Conservation (phyloP, 345 rosid genomes). For the Salix udensis region DNA sequence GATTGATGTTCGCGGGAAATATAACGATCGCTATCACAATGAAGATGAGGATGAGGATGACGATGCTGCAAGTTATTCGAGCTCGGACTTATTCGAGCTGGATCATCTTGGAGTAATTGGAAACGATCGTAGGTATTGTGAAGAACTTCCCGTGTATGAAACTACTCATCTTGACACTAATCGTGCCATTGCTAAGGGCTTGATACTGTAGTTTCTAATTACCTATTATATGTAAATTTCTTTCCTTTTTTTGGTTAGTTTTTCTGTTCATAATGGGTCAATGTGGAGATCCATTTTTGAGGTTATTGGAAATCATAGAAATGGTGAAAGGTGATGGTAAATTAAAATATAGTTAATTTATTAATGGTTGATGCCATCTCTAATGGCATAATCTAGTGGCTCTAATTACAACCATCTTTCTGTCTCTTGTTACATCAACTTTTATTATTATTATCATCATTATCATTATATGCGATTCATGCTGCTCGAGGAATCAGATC, state of each 20-base stretch:
- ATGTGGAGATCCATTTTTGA: not conserved
- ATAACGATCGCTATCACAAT: not conserved
- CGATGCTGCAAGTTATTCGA: constrained; percentile 28
- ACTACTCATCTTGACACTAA: constrained; percentile 49
- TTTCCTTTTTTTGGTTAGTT: not conserved
- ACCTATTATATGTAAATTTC: not conserved
- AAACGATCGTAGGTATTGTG: constrained; percentile 28
- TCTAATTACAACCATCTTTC: not conserved
- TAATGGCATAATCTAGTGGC: not conserved
- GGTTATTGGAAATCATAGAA: not conserved
- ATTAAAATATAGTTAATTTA: not conserved
- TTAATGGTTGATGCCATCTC: not conserved
- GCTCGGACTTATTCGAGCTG: constrained; percentile 31
- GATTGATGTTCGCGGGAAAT: constrained; percentile 1
- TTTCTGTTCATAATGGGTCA: not conserved
- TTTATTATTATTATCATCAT: not conserved
- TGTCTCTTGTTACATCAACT: not conserved
- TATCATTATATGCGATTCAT: not conserved
- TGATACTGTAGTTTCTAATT: constrained; percentile 4
- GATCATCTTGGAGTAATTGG: constrained; percentile 27
- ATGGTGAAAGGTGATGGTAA: not conserved
- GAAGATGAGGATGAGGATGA: constrained; percentile 16
- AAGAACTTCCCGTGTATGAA: constrained; percentile 72
- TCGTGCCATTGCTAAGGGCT: constrained; percentile 51
- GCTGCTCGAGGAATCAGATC: not conserved